Base-by-base conservation (phyloP, 2,329 filamentous ascomycete genomes). In the Lecanoromycetidae sp. region DNA sequence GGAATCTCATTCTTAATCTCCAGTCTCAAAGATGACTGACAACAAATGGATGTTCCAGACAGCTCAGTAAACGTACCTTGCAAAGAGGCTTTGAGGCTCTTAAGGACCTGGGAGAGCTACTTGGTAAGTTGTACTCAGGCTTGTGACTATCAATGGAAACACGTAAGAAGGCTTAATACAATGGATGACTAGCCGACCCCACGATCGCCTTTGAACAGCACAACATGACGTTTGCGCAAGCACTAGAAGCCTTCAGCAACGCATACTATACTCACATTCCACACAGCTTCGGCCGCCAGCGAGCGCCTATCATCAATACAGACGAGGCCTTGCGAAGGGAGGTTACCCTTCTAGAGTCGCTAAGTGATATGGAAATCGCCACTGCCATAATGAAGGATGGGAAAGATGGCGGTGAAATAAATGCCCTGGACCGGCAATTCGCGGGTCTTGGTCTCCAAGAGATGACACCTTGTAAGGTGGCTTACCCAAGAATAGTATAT, bases 361-460 rank as follows among this genome's bases (percentile, higher is more conserved):
- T 94, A 60, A 80, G 79, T 2, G 85, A 91, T 57, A 90, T 94
- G 84, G 87, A 88, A 63, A 81, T 85, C 50, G 80, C 84, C 1
- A 76, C 78, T 20, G 74, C 80, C 23, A 82, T 94, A 58, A 80
- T 93, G 74, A 87, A 84, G 63, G 66, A 66, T 6, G 66, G 71
- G 3, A 74, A 77, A 33, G 66, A 66, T 10, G 67, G 69, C 34
- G 65, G 74, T 64, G 46, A 66, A 10, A 57, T 85, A 13, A 76
- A 88, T 56, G 68, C 71, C 12, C 70, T 90, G 6, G 86, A 93
- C 60, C 72, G 72, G 35, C 83, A 86, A 55, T 94, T 80, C 68
- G 66, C 75, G 49, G 75, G 78, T 20, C 71, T 94, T 1, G 74
- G 76, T 5, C 68, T 94, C 65, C 63, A 82, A n/a, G 85, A 93